Conservation (phyloP, 192 early-diverging fungal genomes). For the Coemansia sp. region DNA sequence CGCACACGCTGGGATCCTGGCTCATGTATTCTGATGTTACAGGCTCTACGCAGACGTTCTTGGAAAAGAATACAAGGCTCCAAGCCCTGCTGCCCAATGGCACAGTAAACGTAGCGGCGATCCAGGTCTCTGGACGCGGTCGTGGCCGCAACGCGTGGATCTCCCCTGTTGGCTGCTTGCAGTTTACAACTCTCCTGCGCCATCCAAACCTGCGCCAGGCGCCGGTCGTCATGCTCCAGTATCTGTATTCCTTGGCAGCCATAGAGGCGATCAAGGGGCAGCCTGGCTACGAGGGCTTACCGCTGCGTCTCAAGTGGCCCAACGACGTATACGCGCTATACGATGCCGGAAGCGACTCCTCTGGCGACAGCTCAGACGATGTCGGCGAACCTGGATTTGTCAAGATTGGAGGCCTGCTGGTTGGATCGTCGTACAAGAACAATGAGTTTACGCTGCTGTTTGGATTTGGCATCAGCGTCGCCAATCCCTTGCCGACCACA, state of each 20-base stretch:
- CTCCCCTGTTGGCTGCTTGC: slow-evolving; percentile 83
- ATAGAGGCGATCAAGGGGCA: slow-evolving; percentile 69
- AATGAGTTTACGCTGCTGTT: slow-evolving; percentile 77
- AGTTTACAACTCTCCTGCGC: slow-evolving; percentile 79
- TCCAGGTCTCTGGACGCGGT: slow-evolving; percentile 84
- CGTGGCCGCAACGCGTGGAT: slow-evolving; percentile 95
- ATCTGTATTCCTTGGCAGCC: slow-evolving; percentile 82
- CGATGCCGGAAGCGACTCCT: slow-evolving; percentile 16
- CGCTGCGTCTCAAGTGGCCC: slow-evolving; percentile 94
- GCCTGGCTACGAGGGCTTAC: slow-evolving; percentile 74
- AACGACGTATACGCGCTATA: slow-evolving; percentile 89
- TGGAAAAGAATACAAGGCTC: slow-evolving; percentile 83
- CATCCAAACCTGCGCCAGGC: slow-evolving; percentile 60
- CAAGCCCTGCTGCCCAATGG: slow-evolving; percentile 69
- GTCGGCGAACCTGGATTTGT: slow-evolving; percentile 37
- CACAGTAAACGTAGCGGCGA: slow-evolving; percentile 72
- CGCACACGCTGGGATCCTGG: slow-evolving; percentile 63
- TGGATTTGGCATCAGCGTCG: slow-evolving; percentile 84
- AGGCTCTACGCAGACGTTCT: slow-evolving; percentile 86
- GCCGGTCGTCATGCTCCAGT: slow-evolving; percentile 90
- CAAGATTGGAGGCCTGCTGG: slow-evolving; percentile 90
- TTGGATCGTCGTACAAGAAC: slow-evolving; percentile 72
- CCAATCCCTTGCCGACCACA: slow-evolving; percentile 80
- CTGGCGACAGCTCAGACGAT: slow-evolving; percentile 33
- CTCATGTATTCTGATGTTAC: slow-evolving; percentile 77